These are phyloP conservation scores for Domatiomyces globalis DNA, from an alignment of 2,329 filamentous ascomycete genomes.

Conservation along the genomic window DNA sequence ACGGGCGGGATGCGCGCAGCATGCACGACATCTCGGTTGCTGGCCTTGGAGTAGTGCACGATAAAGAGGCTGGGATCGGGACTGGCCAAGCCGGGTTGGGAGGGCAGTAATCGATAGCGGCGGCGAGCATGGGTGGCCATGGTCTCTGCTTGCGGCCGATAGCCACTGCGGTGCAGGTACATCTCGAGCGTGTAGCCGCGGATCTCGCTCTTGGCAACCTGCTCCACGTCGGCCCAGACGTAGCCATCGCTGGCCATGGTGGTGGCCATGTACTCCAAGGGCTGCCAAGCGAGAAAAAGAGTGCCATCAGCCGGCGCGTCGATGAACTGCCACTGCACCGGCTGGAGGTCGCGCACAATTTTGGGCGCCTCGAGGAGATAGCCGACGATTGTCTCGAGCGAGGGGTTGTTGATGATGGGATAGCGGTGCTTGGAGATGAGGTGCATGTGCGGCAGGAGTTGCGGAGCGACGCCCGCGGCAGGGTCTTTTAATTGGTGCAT, in stretches of 20 bases:
- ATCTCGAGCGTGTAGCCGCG: slow-evolving; percentile 78
- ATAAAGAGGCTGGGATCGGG: slow-evolving; percentile 79
- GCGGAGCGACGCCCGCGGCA: slow-evolving; percentile 33
- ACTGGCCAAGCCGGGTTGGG: slow-evolving; percentile 53
- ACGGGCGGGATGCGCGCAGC: slow-evolving; percentile 41
- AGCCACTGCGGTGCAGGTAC: slow-evolving; percentile 68
- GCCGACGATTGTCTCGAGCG: slow-evolving; percentile 62
- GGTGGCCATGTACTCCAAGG: slow-evolving; percentile 52
- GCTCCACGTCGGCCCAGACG: slow-evolving; percentile 74
- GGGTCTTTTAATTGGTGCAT: slow-evolving; percentile 30
- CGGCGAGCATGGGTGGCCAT: slow-evolving; percentile 64
- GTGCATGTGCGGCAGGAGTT: slow-evolving; percentile 66
- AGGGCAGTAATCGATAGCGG: slow-evolving; percentile 70
- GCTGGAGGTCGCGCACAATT: slow-evolving; percentile 67
- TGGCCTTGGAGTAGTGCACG: slow-evolving; percentile 71
- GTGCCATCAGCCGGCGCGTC: slow-evolving; percentile 68
- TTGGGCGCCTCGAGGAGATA: slow-evolving; percentile 74
- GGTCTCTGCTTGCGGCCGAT: slow-evolving; percentile 56
- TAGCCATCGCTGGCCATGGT: slow-evolving; percentile 85
- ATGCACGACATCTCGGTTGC: slow-evolving; percentile 59
- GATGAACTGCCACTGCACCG: slow-evolving; percentile 89
- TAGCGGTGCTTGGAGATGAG: slow-evolving; percentile 74
- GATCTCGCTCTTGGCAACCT: slow-evolving; percentile 60
- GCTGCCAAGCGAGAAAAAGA: slow-evolving; percentile 79
- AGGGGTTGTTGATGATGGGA: slow-evolving; percentile 55